Evolutionary conservation across 2,329 filamentous ascomycete genomes (phyloP).

Genomic region (Penicillium vulpinum): DNA sequence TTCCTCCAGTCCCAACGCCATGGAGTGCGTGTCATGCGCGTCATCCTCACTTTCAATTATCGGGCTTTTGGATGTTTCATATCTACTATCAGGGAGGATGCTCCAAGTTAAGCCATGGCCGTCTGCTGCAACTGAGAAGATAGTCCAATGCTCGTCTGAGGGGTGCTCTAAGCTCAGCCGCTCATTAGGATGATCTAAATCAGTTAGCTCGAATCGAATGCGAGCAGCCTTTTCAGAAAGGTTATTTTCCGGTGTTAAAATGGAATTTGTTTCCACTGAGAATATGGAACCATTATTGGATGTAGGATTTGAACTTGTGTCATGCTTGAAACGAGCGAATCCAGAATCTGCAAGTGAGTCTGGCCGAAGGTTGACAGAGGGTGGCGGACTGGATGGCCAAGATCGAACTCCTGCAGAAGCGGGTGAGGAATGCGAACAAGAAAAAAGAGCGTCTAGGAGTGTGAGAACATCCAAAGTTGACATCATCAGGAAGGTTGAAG

Average conservation of each 20-base stretch:
- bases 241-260: conserved; percentile 26
- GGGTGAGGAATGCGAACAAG: conserved; percentile 30
- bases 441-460: conserved; percentile 76
- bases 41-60: conserved; percentile 56
- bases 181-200: conserved; percentile 38
- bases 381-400: conserved; percentile 21
- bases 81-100: conserved; percentile 50
- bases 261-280: conserved; percentile 33
- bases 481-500: conserved; percentile 69
- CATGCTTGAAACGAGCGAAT: conserved; percentile 34
- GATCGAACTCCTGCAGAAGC: conserved; percentile 28
- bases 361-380: conserved; percentile 18
- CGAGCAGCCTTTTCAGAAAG: conserved; percentile 38
- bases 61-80: conserved; percentile 61
- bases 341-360: conserved; percentile 32
- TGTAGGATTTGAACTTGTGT: conserved; percentile 26
- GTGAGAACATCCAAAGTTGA: conserved; percentile 77
- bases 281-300: conserved; percentile 31
- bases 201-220: conserved; percentile 44
- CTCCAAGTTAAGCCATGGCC: conserved; percentile 71
- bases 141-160: conserved; percentile 78
- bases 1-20: conserved; percentile 63
- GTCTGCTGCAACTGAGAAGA: conserved; percentile 74
- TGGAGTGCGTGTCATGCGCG: conserved; percentile 31
- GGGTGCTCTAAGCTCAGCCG: conserved; percentile 68